phyloP scores from a whole-genome alignment of 257 asterid genomes.

The Handroanthus guayacan region DNA sequence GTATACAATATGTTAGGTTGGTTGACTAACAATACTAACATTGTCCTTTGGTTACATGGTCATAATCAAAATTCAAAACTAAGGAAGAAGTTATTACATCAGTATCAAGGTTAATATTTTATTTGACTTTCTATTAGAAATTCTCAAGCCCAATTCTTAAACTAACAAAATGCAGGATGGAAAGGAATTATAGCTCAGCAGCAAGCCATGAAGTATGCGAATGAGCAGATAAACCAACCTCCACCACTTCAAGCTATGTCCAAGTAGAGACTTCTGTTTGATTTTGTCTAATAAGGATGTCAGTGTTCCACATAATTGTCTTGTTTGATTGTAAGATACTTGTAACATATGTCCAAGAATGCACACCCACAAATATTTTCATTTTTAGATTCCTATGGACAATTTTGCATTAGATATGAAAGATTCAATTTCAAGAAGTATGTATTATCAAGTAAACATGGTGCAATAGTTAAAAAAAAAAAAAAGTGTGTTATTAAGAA shows the following conservation, averaged over 20 bases:
- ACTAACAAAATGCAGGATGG: slow-evolving; percentile 50
- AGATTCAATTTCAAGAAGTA: no score
- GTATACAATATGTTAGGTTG: no score
- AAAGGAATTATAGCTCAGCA: slow-evolving; percentile 55
- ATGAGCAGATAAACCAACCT: slow-evolving; percentile 38
- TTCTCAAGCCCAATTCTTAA: background rate
- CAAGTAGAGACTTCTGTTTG: slow-evolving; percentile 15
- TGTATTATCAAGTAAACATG: no score
- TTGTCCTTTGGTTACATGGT: background rate
- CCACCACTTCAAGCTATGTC: slow-evolving; percentile 55
- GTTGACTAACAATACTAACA: no score
- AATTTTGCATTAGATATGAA: no score
- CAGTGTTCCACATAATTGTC: background rate
- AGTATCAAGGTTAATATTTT: no score
- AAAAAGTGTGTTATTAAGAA: no score
- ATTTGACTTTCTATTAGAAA: background rate
- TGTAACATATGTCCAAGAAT: background rate
- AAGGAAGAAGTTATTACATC: background rate
- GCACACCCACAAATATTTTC: background rate
- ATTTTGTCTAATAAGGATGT: background rate
- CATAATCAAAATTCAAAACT: background rate
- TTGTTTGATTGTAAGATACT: background rate
- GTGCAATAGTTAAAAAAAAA: no score
- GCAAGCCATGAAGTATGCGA: slow-evolving; percentile 35
- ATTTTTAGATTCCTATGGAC: no score